Evolutionary conservation across 2,329 filamentous ascomycete species (phyloP), one percentile per base, ranked within the genome.

Genomic region (Colletotrichum sp.): DNA sequence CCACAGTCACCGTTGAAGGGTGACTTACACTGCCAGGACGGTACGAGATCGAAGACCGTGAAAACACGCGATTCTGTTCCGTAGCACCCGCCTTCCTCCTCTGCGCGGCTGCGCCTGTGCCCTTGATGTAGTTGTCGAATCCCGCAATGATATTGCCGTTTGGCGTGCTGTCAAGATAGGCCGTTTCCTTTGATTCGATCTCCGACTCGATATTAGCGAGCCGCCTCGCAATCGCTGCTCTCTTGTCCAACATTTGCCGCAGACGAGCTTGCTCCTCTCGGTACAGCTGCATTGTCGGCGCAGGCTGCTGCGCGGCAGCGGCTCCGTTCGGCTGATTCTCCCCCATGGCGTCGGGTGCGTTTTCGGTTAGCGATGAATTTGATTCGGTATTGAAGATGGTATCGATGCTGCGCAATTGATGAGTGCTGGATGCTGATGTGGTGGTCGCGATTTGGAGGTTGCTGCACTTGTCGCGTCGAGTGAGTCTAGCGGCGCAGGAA

Each of bases 51-150:
- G 92, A 91, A 21, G 91, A 91, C 79, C 89, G 86, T 74, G 92
- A 92, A 84, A 96, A 96, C 71, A 96, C 93, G 78, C 94, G 89
- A 82, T 95, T 94, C 79, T 91, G 90, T 69, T 96, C 95, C 76
- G 89, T 89, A 65, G 93, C 87, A 7, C 91, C 90, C 28, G 90
- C 89, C 83, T 94, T 91, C 81, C 93, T 91, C 81, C 94, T 89
- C 79, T 92, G 89, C 13, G 92, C 89, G 6, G 90, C 90, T n/a
- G 92, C 91, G 10, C 91, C 90, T 21, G 90, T 91, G 71, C 95
- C 96, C 85, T 99, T 99, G 88, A 98, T 98, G 87, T 99, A 99
- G 83, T 96, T 98, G 85, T 99, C 97, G 85, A 99, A 99, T 26
- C 97, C 97, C 65, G 95, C 96, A 84, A 99, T 96, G 83, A 99